Evolutionary conservation across 805 yeast genomes (phyloP).

Genomic region (Wickerhamiella alocasiicola): DNA sequence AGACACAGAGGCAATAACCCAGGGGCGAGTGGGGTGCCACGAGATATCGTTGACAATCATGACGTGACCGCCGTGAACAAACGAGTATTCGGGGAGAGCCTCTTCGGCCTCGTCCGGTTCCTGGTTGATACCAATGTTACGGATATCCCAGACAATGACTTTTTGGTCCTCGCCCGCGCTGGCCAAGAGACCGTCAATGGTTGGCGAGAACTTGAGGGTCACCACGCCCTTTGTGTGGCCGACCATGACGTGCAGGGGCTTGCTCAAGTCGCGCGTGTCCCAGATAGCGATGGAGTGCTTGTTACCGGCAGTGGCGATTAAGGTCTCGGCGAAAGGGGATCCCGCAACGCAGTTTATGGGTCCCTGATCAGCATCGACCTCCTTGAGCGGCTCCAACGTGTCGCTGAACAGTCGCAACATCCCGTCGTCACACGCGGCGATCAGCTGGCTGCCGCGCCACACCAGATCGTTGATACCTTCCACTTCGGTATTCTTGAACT

Average conservation of each 20-base stretch:
- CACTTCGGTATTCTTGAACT: not conserved
- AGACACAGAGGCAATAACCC: slow-evolving; percentile 50
- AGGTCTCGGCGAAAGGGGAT: slow-evolving; percentile 39
- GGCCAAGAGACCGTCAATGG: slow-evolving; percentile 62
- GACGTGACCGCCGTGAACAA: slow-evolving; percentile 72
- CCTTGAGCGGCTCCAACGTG: slow-evolving; percentile 35
- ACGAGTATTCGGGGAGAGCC: slow-evolving; percentile 75
- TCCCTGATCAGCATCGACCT: slow-evolving; percentile 38
- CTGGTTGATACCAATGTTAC: slow-evolving; percentile 73
- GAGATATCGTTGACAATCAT: slow-evolving; percentile 51
- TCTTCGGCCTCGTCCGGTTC: slow-evolving; percentile 80
- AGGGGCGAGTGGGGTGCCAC: slow-evolving; percentile 46
- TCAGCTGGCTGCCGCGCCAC: slow-evolving; percentile 45
- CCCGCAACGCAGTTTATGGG: slow-evolving; percentile 58
- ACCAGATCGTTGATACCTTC: slow-evolving; percentile 54
- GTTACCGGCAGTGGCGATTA: slow-evolving; percentile 63
- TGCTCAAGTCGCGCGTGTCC: slow-evolving; percentile 49
- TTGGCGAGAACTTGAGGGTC: slow-evolving; percentile 64
- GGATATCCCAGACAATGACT: slow-evolving; percentile 69
- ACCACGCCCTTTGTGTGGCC: slow-evolving; percentile 71
- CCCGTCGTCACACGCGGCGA: slow-evolving; percentile 60
- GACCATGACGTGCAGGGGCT: slow-evolving; percentile 49
- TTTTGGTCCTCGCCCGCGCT: slow-evolving; percentile 57
- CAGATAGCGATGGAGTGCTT: slow-evolving; percentile 57
- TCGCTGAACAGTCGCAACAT: slow-evolving; percentile 39